Conservation (phyloP, 805 yeast genomes). For the Nakazawaea molendinolei region DNA sequence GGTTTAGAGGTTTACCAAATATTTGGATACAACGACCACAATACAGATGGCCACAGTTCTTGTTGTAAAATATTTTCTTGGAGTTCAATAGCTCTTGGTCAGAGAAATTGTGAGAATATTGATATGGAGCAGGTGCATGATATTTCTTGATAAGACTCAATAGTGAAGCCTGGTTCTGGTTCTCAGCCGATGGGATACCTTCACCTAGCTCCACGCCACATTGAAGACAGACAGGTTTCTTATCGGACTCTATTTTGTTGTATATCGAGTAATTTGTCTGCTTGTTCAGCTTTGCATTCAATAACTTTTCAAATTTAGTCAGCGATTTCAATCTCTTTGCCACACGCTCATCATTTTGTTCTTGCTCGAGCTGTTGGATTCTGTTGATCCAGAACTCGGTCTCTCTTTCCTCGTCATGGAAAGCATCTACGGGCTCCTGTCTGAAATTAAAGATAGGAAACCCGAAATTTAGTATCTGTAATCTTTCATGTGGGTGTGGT, state of each 20-base stretch:
- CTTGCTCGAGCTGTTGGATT: conserved; percentile 8
- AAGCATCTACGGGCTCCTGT: too few relatives aligned
- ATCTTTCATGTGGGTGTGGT: too few relatives aligned
- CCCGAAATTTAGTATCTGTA: too few relatives aligned
- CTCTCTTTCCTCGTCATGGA: conserved; percentile 3
- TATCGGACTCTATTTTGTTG: conserved; percentile 25
- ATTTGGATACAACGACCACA: conserved; percentile 66
- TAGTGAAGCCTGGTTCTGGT: conserved; percentile 20
- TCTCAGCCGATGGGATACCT: conserved; percentile 56
- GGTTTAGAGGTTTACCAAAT: conserved; percentile 1
- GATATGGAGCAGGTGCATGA: conserved; percentile 18
- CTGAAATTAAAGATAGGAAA: too few relatives aligned
- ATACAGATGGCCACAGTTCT: conserved; percentile 76
- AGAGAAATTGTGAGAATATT: conserved; percentile 31
- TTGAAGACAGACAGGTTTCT: conserved; percentile 47
- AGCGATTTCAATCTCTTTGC: conserved; percentile 7
- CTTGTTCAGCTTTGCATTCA: not conserved
- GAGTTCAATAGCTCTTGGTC: conserved; percentile 54
- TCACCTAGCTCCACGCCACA: conserved; percentile 72
- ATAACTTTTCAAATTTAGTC: not conserved
- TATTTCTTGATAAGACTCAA: conserved; percentile 22
- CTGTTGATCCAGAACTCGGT: conserved; percentile 10
- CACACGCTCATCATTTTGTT: conserved; percentile 7
- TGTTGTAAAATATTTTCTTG: conserved; percentile 49
- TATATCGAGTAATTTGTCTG: conserved; percentile 5